A percentile compares a stretch with the other conserved stretches of the same genome.
These are phyloP conservation scores for Spencermartinsiella europaea DNA, from an alignment of 805 yeast species.

Conservation along the genomic window DNA sequence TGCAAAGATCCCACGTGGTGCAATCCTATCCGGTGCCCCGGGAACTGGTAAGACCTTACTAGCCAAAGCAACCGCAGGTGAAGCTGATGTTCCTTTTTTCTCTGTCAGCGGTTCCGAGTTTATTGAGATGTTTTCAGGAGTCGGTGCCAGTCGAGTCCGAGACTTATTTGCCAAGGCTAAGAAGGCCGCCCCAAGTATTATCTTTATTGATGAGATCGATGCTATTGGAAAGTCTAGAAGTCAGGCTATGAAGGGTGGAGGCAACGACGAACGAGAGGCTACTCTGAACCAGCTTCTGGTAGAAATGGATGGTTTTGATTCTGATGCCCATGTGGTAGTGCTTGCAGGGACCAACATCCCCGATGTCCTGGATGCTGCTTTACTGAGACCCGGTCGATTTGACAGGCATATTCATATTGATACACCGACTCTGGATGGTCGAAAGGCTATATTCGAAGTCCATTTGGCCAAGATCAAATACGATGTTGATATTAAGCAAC, in stretches of 20 bases:
- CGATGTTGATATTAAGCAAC: conserved; percentile 44
- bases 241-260: conserved; percentile 49
- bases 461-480: conserved; percentile 72
- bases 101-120: conserved; percentile 97
- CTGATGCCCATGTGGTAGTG: conserved; percentile 90
- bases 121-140: conserved; percentile 99
- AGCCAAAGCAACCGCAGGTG: conserved; percentile 99
- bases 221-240: conserved; percentile 95
- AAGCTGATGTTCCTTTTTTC: conserved; percentile 95
- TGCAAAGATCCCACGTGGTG: conserved; percentile 98
- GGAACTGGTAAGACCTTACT: conserved; percentile 98
- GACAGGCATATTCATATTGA: conserved; percentile 91
- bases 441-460: conserved; percentile 87
- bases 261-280: conserved; percentile 95
- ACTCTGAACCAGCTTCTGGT: conserved; percentile 93
- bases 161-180: conserved; percentile 90
- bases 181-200: conserved; percentile 88
- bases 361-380: conserved; percentile 87
- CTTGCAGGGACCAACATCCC: conserved; percentile 97
- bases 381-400: conserved; percentile 95
- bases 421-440: conserved; percentile 90
- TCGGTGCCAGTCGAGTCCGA: conserved; percentile 97
- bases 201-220: conserved; percentile 98
- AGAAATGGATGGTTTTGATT: conserved; percentile 97
- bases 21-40: conserved; percentile 95